These are phyloP conservation scores for Tricholoma sp. DNA, from an alignment of 768 basidiomycete genomes.

Conservation along the genomic window DNA sequence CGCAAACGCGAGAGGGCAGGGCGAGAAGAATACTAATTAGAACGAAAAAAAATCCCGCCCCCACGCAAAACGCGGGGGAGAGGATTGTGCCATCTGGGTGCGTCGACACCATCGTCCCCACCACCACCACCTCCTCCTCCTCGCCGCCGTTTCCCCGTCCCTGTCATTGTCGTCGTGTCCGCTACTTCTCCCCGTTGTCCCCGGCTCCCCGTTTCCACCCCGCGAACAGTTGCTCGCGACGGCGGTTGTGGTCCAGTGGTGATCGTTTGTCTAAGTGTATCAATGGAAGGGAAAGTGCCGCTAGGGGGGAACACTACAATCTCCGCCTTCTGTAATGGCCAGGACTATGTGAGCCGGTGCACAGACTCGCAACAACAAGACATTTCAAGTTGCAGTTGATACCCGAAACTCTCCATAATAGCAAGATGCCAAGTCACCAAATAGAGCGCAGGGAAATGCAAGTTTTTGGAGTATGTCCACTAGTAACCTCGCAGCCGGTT, in stretches of 20 bases:
- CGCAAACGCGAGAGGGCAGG: background rate
- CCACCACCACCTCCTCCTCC: background rate
- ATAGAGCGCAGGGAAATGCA: constrained; percentile 6
- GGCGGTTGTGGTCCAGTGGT: background rate
- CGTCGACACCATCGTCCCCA: background rate
- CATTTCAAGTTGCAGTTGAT: constrained; percentile 3
- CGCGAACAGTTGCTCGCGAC: background rate
- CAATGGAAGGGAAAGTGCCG: background rate
- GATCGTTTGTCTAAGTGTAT: constrained; percentile 2
- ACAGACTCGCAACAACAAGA: background rate
- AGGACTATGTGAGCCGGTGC: background rate
- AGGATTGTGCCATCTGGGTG: background rate
- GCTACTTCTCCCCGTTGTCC: background rate
- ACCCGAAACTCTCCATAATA: background rate
- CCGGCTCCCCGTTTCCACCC: background rate
- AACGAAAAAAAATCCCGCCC: background rate
- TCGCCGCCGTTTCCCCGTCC: background rate
- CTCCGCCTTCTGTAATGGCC: constrained; percentile 1
- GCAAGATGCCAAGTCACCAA: constrained; percentile 9
- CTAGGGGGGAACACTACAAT: constrained; percentile 3
- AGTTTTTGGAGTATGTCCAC: background rate
- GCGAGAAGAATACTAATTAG: background rate
- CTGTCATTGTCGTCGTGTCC: background rate
- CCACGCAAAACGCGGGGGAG: background rate
- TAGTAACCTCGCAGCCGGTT: background rate